Percentiles rank a stretch among this genome's conserved stretches.
These are phyloP conservation scores for Kappamyces sp. DNA, from an alignment of 192 early-diverging fungal species.

Conservation along the genomic window DNA sequence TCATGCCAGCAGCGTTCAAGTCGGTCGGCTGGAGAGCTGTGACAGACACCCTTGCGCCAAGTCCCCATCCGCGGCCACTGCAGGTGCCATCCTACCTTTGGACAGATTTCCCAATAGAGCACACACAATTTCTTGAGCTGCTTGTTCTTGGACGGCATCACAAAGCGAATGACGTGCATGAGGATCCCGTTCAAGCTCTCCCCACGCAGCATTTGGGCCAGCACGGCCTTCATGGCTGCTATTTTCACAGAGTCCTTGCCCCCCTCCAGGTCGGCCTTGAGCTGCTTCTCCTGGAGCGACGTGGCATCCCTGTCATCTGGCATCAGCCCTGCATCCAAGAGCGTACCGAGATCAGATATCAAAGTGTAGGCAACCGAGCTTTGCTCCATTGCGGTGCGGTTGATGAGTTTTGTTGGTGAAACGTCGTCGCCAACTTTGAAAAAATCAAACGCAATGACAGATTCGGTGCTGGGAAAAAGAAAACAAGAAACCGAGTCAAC, in stretches of 20 bases:
- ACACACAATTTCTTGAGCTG: constrained; percentile 92
- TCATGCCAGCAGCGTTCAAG: constrained; percentile 1
- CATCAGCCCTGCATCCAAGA: not conserved
- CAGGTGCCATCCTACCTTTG: constrained; percentile 46
- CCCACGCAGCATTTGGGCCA: constrained; percentile 86
- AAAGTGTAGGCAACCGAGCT: no score
- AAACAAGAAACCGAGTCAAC: no score
- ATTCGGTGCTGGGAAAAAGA: no score
- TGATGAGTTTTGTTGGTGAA: no score
- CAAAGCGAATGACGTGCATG: constrained; percentile 98
- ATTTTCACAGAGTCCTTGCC: constrained; percentile 87
- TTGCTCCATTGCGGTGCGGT: no score
- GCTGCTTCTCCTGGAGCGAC: constrained; percentile 63
- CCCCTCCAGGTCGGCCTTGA: constrained; percentile 67
- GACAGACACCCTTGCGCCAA: not conserved
- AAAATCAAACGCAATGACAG: no score
- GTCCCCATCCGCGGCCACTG: not conserved
- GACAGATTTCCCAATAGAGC: constrained; percentile 97
- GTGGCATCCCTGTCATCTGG: constrained; percentile 63
- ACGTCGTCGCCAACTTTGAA: no score
- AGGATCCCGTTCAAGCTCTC: constrained; percentile 78
- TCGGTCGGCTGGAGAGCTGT: not conserved
- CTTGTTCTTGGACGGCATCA: constrained; percentile 94
- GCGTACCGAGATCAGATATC: not conserved
- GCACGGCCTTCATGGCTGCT: constrained; percentile 90